Conservation (phyloP, 768 basidiomycete genomes). For the Mycena rebaudengoi region DNA sequence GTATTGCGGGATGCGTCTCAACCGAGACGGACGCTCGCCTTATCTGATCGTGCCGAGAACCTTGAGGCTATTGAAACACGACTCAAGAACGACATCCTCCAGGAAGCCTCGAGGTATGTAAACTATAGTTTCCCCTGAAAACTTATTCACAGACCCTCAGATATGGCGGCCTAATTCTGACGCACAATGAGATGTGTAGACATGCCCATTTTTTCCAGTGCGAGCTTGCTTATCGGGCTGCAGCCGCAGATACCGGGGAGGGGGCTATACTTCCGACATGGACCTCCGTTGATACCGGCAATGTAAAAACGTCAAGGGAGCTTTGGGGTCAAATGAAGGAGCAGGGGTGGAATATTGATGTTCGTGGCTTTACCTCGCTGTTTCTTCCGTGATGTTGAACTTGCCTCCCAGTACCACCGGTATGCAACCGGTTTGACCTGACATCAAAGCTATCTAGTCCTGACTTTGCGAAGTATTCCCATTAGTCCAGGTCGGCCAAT, state of each 20-base stretch:
- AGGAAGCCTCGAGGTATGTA: constrained; percentile 76
- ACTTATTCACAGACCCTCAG: constrained; percentile 44
- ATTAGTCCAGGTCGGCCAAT: constrained; percentile 93
- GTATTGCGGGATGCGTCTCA: constrained; percentile 89
- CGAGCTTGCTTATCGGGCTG: constrained; percentile 21
- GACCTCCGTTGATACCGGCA: constrained; percentile 86
- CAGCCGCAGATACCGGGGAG: constrained; percentile 68
- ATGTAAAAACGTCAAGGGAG: constrained; percentile 89
- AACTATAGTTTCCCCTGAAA: background rate
- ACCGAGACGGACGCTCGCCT: constrained; percentile 77
- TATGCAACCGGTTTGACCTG: constrained; percentile 36
- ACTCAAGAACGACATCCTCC: constrained; percentile 89
- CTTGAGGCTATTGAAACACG: constrained; percentile 92
- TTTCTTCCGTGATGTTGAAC: constrained; percentile 24
- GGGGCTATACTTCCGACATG: constrained; percentile 91
- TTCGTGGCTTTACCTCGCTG: constrained; percentile 40
- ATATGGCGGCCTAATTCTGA: constrained; percentile 89
- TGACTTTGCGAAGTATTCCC: too few relatives aligned
- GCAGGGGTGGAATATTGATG: constrained; percentile 94
- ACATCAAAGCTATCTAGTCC: background rate
- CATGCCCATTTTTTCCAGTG: background rate
- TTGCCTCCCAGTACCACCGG: constrained; percentile 76
- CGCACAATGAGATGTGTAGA: constrained; percentile 91
- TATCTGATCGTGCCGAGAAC: constrained; percentile 95
- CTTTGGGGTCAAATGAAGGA: constrained; percentile 82